Base-by-base conservation (phyloP, 2,329 filamentous ascomycete species). In the Penicillium psychrosexuale region DNA sequence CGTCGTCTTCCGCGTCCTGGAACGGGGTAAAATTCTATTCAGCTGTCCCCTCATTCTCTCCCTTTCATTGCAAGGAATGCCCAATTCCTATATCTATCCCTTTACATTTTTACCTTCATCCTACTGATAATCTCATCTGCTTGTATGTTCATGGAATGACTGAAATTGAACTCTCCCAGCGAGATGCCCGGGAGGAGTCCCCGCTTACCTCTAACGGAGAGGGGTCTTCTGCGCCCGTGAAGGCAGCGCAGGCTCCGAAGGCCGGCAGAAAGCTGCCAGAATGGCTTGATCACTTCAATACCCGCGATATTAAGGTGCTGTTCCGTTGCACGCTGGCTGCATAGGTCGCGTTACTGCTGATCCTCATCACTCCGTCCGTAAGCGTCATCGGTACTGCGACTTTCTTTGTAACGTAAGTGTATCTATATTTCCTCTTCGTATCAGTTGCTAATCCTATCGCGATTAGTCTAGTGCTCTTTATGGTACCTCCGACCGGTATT, bases 341-440 rank as follows among this genome's bases (percentile, higher is more conserved):
- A 19, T 82, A 79, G 79, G 70, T 76, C 3, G 70, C 74, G 5
- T 71, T 70, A 3, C 59, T 82, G 12, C 68, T 81, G 52, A 72
- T 80, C n/a, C 72, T 81, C 56, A 79, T 82, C 61, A 57, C 67
- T 8, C 78, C 79, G 1, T 62, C 71, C 0, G 69, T 81, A 33
- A 52, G 61, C 0, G 66, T 60, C 19, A 69, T 81, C 15, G 78
- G 79, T 31, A 66, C 71, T 7, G 73, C 78, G 22, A 75, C 77
- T 1, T 81, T 81, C 51, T 77, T 82, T 53, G 76, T 65, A 36
- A 66, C 64, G 61, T 64, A 39, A 65, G 59, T 53, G n/a, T 15
- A 13, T 24, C 24, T 34, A 22, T 15, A 22, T 33, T 12, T 43
- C 8, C 2, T 47, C 24, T 28, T 45, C 57, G 31, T n/a, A 59